Evolutionary conservation across 2,329 filamentous ascomycete species (phyloP).

Genomic region (Colletotrichum euphorbiae): DNA sequence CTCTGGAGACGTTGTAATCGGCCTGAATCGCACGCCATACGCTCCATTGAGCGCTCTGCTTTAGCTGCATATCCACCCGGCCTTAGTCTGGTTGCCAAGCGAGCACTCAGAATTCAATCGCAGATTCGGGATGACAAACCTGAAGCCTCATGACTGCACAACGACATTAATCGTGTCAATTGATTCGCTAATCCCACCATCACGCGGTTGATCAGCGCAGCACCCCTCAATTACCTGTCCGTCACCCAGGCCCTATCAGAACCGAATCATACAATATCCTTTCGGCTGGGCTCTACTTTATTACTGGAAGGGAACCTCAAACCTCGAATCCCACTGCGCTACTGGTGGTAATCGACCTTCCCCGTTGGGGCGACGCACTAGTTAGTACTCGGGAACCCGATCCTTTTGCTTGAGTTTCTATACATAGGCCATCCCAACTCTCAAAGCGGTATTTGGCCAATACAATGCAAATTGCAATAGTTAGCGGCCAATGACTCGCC

Average conservation of each 20-base stretch:
- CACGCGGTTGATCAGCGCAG: constrained; percentile 18
- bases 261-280: constrained; percentile 8
- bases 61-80: not conserved
- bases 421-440: constrained; percentile 18
- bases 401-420: constrained; percentile 21
- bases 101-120: not conserved
- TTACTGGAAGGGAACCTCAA: not conserved
- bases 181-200: constrained; percentile 3
- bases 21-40: constrained; percentile 8
- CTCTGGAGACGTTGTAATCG: not conserved
- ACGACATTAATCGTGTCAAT: constrained; percentile 3
- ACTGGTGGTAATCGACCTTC: constrained; percentile 25
- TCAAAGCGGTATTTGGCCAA: constrained; percentile 5
- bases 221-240: constrained; percentile 15
- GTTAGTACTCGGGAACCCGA: constrained; percentile 1
- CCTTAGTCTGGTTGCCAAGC: not conserved
- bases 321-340: not conserved
- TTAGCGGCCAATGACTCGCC: constrained; percentile 29
- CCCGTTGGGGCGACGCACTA: constrained; percentile 21
- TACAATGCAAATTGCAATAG: constrained; percentile 5
- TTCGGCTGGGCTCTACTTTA: not conserved
- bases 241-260: not conserved
- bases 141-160: constrained; percentile 28
- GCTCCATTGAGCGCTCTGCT: constrained; percentile 9
- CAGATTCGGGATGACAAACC: constrained; percentile 9